Evolutionary conservation across 352 stramenopile species (phyloP), one percentile per base, ranked within the genome.

Genomic region (Globisporangium echinulatum): DNA sequence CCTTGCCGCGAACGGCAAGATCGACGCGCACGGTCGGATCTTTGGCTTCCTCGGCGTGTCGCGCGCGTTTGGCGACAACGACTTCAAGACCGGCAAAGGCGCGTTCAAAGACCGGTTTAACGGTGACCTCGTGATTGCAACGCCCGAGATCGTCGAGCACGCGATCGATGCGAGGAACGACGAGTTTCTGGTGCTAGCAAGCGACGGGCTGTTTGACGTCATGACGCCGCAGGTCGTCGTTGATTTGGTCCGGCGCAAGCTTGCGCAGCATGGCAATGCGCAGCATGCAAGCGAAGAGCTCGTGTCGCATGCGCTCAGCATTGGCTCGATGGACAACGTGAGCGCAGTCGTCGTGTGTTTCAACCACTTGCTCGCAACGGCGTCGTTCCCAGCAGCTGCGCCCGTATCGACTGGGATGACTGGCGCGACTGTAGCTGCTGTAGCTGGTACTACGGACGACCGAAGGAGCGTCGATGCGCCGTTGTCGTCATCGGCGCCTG

Each of bases 201-300:
- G 85, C 61, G 85, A 95, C 61, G 85, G 85, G 25, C 71, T 95
- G 6, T 95, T 90, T 64, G 85, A 95, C 62, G 84, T 95, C 59
- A 91, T 95, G 78, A 56, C 75, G 46, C 81, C 80, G 14, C 83
- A 93, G 68, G 71, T 87, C 19, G 84, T 91, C 3, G 84, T 92
- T 33, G 82, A 92, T 68, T 95, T 92, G 64, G 81, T 95, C 15
- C 77, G 80, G 36, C 60, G 70, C 49, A 92, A 92, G 58, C 67
- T 90, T 33, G 65, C 74, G 37, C 67, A 87, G 11, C 79, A 91
- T 56, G 77, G 75, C 53, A 70, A 88, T 49, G 82, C 90, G 37
- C 83, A 92, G 63, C 82, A 93, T 57, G 80, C 78, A 42, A 87
- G 80, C 25, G 81, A 95, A 49, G 81, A 91, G 64, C 79, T 95